Base-by-base conservation (phyloP, 257 asterid genomes). In the Petunia axillaris region DNA sequence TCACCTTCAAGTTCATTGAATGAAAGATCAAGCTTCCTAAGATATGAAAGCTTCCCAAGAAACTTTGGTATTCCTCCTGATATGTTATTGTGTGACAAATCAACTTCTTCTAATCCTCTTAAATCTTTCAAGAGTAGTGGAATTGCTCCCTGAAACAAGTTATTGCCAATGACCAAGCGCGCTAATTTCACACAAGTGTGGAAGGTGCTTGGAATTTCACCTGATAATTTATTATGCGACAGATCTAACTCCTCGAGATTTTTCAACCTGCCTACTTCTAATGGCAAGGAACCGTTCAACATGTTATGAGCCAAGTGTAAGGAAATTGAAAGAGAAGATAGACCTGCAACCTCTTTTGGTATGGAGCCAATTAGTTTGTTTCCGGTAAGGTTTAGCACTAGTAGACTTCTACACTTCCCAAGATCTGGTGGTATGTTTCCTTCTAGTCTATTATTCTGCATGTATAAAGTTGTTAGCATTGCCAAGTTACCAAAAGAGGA, bases 21-120 rank as follows among this genome's bases (percentile, higher is more conserved):
- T 2, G 90, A 86, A 3, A 86, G 85, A 76, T 88, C 79, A 25
- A 88, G 76, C 59, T 80, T 77, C 66, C 35, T n/a, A 58, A 88
- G 85, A 64, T 82, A 80, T 2, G 73, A 14, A 48, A 81, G 43
- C 50, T 64, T 64, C 5, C 71, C n/a, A 10, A 84, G 73, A 54
- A 53, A 64, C 2, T 38, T 54, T 14, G 83, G 77, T 10, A 80
- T 67, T 57, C 81, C 66, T 8, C 84, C 77, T 2, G 84, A 76
- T 4, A 84, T 44, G 58, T 84, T 81, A 50, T 84, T 84, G 11
- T 14, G 76, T 0, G 77, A 80, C 0, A 84, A 60, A 80, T 80
- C 77, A 2, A 83, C 54, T 39, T 38, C 64, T 8, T 60, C 70
- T 15, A 83, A 7, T 15, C 76, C 82, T 48, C 58, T 75, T 44